Conservation (phyloP, 139 green algal species). For the Coccomyxa sp. region DNA sequence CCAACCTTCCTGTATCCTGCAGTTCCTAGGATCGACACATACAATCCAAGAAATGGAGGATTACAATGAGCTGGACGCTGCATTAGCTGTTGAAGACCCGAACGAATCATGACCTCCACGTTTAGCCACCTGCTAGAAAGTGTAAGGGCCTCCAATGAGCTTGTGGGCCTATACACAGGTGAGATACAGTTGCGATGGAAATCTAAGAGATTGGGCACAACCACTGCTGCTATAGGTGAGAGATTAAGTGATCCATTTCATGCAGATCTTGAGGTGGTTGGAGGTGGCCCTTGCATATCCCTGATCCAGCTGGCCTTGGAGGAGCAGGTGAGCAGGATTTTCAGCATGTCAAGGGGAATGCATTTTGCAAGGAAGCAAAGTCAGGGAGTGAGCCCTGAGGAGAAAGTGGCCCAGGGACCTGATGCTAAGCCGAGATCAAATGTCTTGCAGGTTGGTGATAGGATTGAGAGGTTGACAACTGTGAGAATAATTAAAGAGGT, state of each 20-base stretch:
- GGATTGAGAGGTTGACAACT: neutral
- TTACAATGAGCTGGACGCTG: constrained; percentile 34
- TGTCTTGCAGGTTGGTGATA: neutral
- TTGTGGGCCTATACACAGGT: neutral
- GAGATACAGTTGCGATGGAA: neutral
- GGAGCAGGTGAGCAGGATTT: neutral
- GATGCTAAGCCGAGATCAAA: neutral
- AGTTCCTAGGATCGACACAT: constrained; percentile 27
- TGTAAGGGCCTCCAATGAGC: neutral
- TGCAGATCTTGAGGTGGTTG: neutral
- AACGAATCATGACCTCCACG: neutral
- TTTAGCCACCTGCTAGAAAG: neutral
- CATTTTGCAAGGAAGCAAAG: neutral
- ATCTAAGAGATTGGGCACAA: neutral
- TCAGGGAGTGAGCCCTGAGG: neutral
- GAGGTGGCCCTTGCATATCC: neutral
- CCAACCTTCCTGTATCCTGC: neutral
- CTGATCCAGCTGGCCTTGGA: neutral
- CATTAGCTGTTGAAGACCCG: neutral
- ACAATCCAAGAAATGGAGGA: constrained; percentile 39
- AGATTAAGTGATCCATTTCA: neutral
- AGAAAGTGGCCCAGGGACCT: neutral
- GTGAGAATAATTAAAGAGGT: too few relatives aligned
- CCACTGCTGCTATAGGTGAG: neutral
- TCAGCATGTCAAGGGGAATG: neutral